Percentiles rank a stretch among this genome's conserved stretches.
Evolutionary conservation across 2,329 filamentous ascomycete species (phyloP).

Genomic region (Colletotrichum endophyticum): DNA sequence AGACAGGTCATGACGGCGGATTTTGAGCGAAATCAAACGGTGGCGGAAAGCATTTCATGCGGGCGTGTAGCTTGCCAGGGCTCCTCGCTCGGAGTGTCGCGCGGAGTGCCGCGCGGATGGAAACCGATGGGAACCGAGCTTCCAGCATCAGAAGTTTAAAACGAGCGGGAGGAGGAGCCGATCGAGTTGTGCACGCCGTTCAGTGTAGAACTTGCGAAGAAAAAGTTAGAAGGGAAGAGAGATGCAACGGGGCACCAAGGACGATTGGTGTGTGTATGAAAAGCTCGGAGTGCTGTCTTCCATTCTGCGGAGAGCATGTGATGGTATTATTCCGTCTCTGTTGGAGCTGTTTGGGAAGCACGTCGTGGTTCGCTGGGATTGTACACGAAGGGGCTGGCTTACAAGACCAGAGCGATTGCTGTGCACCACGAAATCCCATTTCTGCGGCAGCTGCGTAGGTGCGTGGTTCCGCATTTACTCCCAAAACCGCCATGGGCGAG

Average conservation of each 20-base stretch:
- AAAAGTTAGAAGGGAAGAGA: no score
- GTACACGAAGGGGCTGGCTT: not conserved
- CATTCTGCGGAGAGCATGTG: not conserved
- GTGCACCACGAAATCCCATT: not conserved
- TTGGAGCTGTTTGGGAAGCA: not conserved
- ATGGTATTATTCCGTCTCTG: not conserved
- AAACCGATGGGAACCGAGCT: not conserved
- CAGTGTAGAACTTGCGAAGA: not conserved
- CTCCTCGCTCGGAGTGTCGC: not conserved
- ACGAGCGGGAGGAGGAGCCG: not conserved
- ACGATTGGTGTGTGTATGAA: not conserved
- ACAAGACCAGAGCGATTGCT: not conserved
- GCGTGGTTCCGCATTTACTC: not conserved
- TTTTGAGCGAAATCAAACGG: not conserved
- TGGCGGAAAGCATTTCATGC: not conserved
- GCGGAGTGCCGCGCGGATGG: not conserved
- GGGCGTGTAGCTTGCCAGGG: not conserved
- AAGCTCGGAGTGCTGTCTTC: not conserved
- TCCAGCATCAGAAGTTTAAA: not conserved
- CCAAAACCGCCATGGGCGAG: not conserved
- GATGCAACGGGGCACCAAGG: not conserved
- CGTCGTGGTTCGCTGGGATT: not conserved
- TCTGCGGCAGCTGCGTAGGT: not conserved
- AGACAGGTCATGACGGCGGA: not conserved
- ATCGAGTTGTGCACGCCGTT: not conserved